phyloP scores from a whole-genome alignment of 2,329 filamentous ascomycete genomes.

The Endoconidiophora laricicola region DNA sequence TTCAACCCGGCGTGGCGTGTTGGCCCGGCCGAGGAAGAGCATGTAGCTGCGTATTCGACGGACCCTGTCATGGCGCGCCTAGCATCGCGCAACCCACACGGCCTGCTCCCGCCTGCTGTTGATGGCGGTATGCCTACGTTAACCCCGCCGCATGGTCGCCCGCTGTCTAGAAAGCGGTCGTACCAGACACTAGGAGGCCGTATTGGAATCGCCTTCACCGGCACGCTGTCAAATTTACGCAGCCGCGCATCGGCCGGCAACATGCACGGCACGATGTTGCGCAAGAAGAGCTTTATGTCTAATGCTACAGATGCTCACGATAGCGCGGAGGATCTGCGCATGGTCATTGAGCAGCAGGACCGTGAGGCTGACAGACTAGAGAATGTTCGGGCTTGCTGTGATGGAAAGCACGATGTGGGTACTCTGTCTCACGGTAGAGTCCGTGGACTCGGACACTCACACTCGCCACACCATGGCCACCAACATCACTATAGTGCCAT shows the following conservation, averaged over 20 bases:
- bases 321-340: conserved; percentile 66
- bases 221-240: conserved; percentile 35
- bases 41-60: conserved; percentile 7
- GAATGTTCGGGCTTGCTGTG: conserved; percentile 93
- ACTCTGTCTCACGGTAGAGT: conserved; percentile 23
- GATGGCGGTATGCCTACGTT: conserved; percentile 19
- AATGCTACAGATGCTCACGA: conserved; percentile 40
- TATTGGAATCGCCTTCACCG: conserved; percentile 35
- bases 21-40: conserved; percentile 6
- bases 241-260: conserved; percentile 25
- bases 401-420: conserved; percentile 75
- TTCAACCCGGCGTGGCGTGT: conserved; percentile 51
- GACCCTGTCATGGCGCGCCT: conserved; percentile 6
- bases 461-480: conserved; percentile 3
- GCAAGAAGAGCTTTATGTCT: conserved; percentile 11
- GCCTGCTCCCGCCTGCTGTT: conserved; percentile 29
- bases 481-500: not conserved
- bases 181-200: conserved; percentile 37
- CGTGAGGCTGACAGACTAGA: conserved; percentile 65
- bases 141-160: not conserved
- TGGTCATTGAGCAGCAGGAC: conserved; percentile 64
- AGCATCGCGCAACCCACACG: conserved; percentile 12
- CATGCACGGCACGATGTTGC: conserved; percentile 5
- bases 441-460: conserved; percentile 1
- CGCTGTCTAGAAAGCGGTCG: conserved; percentile 18